Percentiles rank a stretch among this genome's conserved stretches.
Evolutionary conservation across 2,329 filamentous ascomycete genomes (phyloP).

Genomic region (Verticillium albo-atrum): DNA sequence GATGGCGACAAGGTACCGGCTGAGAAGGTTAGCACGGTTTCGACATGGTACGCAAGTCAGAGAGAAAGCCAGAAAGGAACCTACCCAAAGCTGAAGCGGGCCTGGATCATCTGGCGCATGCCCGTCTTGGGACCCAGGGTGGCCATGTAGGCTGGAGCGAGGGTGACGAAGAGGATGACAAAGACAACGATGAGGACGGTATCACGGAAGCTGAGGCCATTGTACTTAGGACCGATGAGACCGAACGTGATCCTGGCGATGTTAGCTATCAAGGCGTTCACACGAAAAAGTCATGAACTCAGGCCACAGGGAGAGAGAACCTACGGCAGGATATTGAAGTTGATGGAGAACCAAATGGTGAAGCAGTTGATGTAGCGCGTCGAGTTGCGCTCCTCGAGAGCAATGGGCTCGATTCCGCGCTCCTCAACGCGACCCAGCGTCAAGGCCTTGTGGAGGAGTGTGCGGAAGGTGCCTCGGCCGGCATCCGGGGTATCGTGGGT

Average conservation of each 20-base stretch:
- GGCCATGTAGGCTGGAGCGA: conserved; percentile 51
- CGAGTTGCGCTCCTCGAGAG: conserved; percentile 33
- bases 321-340: conserved; percentile 40
- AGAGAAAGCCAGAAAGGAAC: conserved; percentile 6
- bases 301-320: not conserved
- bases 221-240: conserved; percentile 54
- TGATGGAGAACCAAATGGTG: conserved; percentile 44
- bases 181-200: conserved; percentile 57
- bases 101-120: conserved; percentile 62
- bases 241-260: conserved; percentile 53
- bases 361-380: conserved; percentile 39
- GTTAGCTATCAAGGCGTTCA: conserved; percentile 2
- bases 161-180: conserved; percentile 52
- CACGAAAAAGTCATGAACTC: conserved; percentile 4
- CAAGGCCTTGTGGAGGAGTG: conserved; percentile 1
- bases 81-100: conserved; percentile 58
- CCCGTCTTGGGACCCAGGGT: conserved; percentile 58
- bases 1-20: conserved; percentile 53
- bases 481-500: not conserved
- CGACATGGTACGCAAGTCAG: not conserved
- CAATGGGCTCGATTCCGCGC: conserved; percentile 37
- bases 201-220: conserved; percentile 51
- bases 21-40: conserved; percentile 13
- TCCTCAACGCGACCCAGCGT: conserved; percentile 31
- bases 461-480: not conserved